Conservation (phyloP, 2,329 filamentous ascomycete species). For the Fusarium irregulare region DNA sequence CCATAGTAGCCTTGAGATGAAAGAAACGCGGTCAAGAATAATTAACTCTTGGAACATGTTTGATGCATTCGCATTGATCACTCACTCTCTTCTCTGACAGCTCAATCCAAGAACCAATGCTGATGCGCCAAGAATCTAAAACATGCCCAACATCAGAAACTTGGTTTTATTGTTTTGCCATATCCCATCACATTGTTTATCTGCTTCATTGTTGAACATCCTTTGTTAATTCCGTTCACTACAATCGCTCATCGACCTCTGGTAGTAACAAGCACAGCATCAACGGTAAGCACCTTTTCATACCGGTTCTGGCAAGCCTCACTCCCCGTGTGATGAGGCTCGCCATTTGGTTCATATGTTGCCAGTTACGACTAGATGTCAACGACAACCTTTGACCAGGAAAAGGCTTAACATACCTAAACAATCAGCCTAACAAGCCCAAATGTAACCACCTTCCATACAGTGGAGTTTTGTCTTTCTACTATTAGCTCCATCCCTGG, state of each 20-base stretch:
- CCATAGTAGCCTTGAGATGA: not conserved
- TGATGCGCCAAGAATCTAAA: not conserved
- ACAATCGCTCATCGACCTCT: not conserved
- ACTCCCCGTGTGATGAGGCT: not conserved
- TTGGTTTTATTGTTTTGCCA: not conserved
- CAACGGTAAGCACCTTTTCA: not conserved
- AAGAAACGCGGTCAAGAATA: slow-evolving; percentile 4
- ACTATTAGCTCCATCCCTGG: not conserved
- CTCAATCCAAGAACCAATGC: not conserved
- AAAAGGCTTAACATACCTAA: not conserved
- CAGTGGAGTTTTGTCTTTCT: not conserved
- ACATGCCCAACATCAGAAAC: not conserved
- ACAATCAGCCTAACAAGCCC: not conserved
- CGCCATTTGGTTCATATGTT: not conserved
- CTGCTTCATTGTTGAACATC: not conserved
- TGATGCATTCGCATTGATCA: not conserved
- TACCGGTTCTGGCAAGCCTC: not conserved
- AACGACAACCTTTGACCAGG: no score
- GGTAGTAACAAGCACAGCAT: not conserved
- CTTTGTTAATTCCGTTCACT: not conserved
- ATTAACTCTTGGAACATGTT: not conserved
- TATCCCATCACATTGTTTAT: not conserved
- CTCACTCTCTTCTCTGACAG: not conserved
- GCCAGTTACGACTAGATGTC: not conserved
- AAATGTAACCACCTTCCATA: not conserved